phyloP scores from a whole-genome alignment of 805 yeast genomes.

The Barnettozyma wickerhamii region DNA sequence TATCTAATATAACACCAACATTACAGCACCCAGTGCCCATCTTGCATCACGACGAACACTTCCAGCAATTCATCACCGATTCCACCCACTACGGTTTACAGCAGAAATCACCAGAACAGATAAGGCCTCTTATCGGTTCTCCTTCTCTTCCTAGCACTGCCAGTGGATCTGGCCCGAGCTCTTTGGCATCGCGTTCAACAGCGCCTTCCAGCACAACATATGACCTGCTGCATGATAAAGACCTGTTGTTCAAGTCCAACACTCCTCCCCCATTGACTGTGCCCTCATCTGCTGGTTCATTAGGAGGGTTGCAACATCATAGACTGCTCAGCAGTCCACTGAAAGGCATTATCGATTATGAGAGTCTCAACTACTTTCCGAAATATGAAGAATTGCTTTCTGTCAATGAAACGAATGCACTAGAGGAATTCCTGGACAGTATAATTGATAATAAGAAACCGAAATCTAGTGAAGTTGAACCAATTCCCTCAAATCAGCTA shows the following conservation, averaged over 20 bases:
- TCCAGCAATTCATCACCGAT: neutral
- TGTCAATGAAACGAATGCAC: slow-evolving; percentile 23
- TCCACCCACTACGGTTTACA: neutral
- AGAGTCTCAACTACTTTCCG: slow-evolving; percentile 14
- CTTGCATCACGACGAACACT: neutral
- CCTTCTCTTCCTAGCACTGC: neutral
- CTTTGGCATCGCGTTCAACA: neutral
- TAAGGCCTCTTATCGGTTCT: neutral
- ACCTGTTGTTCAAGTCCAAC: slow-evolving; percentile 10
- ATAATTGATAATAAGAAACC: slow-evolving; percentile 23
- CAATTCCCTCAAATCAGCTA: too few species aligned
- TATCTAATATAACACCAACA: neutral
- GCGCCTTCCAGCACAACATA: neutral
- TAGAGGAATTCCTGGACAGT: slow-evolving; percentile 27
- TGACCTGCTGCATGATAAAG: slow-evolving; percentile 7
- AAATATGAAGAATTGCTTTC: slow-evolving; percentile 22
- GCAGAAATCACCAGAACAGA: neutral
- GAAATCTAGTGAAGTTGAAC: too few species aligned
- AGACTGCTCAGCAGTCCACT: slow-evolving; percentile 1
- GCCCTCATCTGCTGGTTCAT: neutral
- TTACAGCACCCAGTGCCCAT: slow-evolving; percentile 3
- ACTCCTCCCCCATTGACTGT: slow-evolving; percentile 15
- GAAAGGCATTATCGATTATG: slow-evolving; percentile 12
- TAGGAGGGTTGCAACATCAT: slow-evolving; percentile 1
- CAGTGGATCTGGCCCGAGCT: neutral